phyloP scores from a whole-genome alignment of 179 eudicot species.

The Carnegiea gigantea region DNA sequence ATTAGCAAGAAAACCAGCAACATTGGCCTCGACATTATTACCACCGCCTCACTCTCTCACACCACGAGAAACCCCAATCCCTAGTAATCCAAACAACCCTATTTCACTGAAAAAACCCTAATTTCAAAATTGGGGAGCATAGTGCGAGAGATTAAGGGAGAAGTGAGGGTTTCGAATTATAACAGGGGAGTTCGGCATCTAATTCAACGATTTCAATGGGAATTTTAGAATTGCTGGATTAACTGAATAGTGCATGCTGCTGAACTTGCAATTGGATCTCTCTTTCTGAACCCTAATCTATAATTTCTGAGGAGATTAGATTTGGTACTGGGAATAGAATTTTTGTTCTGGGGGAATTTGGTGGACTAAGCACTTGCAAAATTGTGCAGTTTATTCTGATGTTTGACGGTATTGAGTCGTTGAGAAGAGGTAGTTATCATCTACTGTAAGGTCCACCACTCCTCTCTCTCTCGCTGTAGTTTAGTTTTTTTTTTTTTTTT shows the following conservation, averaged over 20 bases:
- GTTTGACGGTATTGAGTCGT: too few relatives aligned
- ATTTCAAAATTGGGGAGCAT: background rate
- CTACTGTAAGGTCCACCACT: background rate
- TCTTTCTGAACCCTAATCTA: background rate
- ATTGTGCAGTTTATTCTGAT: too few relatives aligned
- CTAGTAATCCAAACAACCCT: background rate
- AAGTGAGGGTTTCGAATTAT: background rate
- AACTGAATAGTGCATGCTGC: background rate
- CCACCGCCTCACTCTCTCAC: background rate
- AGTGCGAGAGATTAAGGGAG: background rate
- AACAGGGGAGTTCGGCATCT: background rate
- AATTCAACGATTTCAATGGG: background rate
- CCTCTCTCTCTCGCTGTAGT: background rate
- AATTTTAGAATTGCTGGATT: background rate
- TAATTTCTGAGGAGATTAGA: background rate
- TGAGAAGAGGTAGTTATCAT: too few relatives aligned
- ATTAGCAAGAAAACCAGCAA: constrained; percentile 37
- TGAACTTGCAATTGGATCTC: background rate
- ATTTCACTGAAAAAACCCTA: constrained; percentile 6
- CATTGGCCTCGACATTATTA: constrained; percentile 41
- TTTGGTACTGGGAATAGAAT: background rate
- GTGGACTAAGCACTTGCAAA: background rate
- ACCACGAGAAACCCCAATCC: background rate
- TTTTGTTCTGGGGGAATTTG: background rate
- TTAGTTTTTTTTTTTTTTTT: too few relatives aligned